These are phyloP conservation scores for Phialocephala sp. DNA, from an alignment of 2,329 filamentous ascomycete species.

Conservation along the genomic window DNA sequence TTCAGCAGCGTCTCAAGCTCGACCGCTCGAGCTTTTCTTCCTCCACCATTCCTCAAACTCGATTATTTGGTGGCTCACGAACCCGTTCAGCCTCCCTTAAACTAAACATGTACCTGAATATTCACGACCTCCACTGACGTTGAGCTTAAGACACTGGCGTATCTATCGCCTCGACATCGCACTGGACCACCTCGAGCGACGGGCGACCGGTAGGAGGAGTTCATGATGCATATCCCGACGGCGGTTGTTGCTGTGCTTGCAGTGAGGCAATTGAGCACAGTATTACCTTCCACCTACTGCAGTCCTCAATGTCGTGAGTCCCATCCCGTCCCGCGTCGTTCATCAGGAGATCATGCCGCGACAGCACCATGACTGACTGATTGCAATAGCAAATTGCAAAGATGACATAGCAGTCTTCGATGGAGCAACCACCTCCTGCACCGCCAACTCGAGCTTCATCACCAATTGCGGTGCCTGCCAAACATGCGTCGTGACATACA, in stretches of 20 bases:
- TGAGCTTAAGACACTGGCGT: slow-evolving; percentile 30
- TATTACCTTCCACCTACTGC: slow-evolving; percentile 34
- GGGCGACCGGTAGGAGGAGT: not conserved
- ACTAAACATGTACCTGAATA: slow-evolving; percentile 30
- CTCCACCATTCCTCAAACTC: not conserved
- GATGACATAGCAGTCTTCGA: slow-evolving; percentile 29
- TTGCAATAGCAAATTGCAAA: slow-evolving; percentile 34
- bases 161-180: not conserved
- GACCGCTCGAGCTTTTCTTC: slow-evolving; percentile 9
- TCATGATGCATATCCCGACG: slow-evolving; percentile 33
- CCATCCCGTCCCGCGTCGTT: not conserved
- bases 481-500: slow-evolving; percentile 34
- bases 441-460: slow-evolving; percentile 34
- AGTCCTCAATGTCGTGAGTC: slow-evolving; percentile 38
- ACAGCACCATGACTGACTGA: slow-evolving; percentile 6
- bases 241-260: slow-evolving; percentile 29
- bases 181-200: not conserved
- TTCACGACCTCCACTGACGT: slow-evolving; percentile 22
- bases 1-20: not conserved
- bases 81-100: slow-evolving; percentile 30
- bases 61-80: slow-evolving; percentile 10
- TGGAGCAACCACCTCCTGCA: slow-evolving; percentile 27
- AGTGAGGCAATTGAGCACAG: slow-evolving; percentile 25
- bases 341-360: not conserved
- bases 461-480: slow-evolving; percentile 36